These are phyloP conservation scores for Didymellaceae sp. DNA, from an alignment of 2,329 filamentous ascomycete genomes.

Conservation along the genomic window DNA sequence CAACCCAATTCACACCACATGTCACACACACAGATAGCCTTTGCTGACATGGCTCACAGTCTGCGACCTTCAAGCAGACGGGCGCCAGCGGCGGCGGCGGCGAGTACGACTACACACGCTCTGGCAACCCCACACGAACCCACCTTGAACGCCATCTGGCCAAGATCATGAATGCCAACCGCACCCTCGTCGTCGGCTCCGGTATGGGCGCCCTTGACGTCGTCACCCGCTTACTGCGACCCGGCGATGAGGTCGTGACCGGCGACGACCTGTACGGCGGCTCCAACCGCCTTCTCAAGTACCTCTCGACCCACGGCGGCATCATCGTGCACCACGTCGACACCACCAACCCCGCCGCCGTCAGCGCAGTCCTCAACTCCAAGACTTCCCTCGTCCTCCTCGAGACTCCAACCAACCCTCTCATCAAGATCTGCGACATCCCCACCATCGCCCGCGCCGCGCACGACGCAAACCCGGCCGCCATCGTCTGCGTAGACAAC, in stretches of 20 bases:
- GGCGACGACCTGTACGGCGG: slow-evolving; percentile 97
- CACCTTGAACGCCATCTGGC: slow-evolving; percentile 96
- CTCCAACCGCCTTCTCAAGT: slow-evolving; percentile 91
- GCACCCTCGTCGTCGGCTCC: slow-evolving; percentile 90
- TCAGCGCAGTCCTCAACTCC: slow-evolving; percentile 70
- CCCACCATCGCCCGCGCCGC: slow-evolving; percentile 75
- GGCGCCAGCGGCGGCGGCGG: slow-evolving; percentile 76
- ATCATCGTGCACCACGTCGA: slow-evolving; percentile 97
- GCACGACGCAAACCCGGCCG: slow-evolving; percentile 78
- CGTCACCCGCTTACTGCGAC: slow-evolving; percentile 86
- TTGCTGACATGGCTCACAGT: slow-evolving; percentile 57
- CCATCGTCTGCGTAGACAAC: slow-evolving; percentile 93
- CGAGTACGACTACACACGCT: slow-evolving; percentile 98
- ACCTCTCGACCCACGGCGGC: slow-evolving; percentile 84
- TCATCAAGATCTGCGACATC: slow-evolving; percentile 98
- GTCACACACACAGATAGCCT: not conserved
- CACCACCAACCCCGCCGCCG: slow-evolving; percentile 78
- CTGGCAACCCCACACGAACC: slow-evolving; percentile 93
- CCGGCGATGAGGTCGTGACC: slow-evolving; percentile 95
- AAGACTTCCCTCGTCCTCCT: slow-evolving; percentile 96
- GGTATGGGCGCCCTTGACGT: slow-evolving; percentile 98
- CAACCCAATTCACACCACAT: too few species aligned
- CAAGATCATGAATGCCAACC: slow-evolving; percentile 97
- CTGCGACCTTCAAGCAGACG: slow-evolving; percentile 95
- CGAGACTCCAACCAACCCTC: slow-evolving; percentile 94